Percentiles rank a stretch among this genome's conserved stretches.
phyloP scores from a whole-genome alignment of 2,329 filamentous ascomycete species.

The Fusarium fracticaudum region DNA sequence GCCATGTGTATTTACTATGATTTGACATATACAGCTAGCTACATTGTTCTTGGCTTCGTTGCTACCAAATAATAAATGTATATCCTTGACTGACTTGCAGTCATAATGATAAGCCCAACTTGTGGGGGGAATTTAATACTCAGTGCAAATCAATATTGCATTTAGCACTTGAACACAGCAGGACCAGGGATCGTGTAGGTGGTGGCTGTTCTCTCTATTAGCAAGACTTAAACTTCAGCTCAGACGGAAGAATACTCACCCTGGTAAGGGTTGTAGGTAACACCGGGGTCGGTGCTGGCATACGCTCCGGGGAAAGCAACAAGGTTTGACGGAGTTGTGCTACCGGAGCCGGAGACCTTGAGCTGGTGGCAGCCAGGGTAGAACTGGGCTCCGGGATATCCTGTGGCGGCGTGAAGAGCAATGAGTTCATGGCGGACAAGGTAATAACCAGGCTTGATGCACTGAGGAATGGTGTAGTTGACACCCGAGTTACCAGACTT shows the following conservation, averaged over 20 bases:
- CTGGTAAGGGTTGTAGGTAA: constrained; percentile 63
- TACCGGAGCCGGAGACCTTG: constrained; percentile 61
- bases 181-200: constrained; percentile 60
- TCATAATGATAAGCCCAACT: constrained; percentile 12
- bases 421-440: constrained; percentile 68
- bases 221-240: not conserved
- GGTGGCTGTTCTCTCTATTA: constrained; percentile 38
- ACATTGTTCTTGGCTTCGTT: constrained; percentile 1
- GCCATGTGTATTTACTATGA: constrained; percentile 1
- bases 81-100: constrained; percentile 12
- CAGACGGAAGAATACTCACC: constrained; percentile 41
- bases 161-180: constrained; percentile 57
- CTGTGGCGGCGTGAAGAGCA: constrained; percentile 59
- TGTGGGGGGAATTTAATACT: not conserved
- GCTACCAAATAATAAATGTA: constrained; percentile 2
- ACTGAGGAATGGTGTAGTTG: constrained; percentile 64
- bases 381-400: constrained; percentile 64
- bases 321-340: constrained; percentile 51
- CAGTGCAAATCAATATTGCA: not conserved
- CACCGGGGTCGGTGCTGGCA: constrained; percentile 58
- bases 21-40: constrained; percentile 21
- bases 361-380: constrained; percentile 69
- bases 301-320: constrained; percentile 66
- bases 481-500: constrained; percentile 55
- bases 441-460: constrained; percentile 63